Evolutionary conservation across 1,284 basidiomycete species (phyloP), one percentile per base, ranked within the genome.

Genomic region (Malassezia yamatoensis): DNA sequence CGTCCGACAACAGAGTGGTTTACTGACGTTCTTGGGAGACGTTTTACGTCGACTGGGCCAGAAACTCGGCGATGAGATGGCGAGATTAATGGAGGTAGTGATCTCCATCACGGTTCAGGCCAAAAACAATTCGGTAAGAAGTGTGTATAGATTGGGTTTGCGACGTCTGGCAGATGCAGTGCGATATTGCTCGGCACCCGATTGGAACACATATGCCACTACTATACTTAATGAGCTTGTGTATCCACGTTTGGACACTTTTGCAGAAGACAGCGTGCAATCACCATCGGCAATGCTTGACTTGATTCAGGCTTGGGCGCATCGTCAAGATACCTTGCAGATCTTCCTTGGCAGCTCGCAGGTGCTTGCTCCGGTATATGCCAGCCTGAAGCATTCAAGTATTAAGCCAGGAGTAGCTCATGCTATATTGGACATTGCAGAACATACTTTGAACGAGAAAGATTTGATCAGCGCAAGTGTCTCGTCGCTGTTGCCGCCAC

Each of bases 131-230:
- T 58, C 49, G 37, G 44, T 32, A 15, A 51, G 43, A 8, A 33
- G 63, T 63, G 39, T 78, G 80, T 13, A 80, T 93, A 88, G 89
- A 59, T 79, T 86, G 0, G 90, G 88, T 6, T 76, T 96, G 54
- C 89, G 88, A 74, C 84, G 91, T 12, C 77, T 96, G 37, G 83
- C 84, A 1, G 88, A 93, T 67, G 93, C 96, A 78, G 90, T 93
- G 80, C 81, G 83, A 29, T 65, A 65, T 37, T 62, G 70, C 1
- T 51, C 76, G 6, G 70, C 78, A 0, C 96, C 90, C 69, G 82
- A 90, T 72, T 93, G 87, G 76, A 66, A 78, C 0, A 80, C 83
- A 0, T 94, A 84, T 76, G 79, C 96, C 62, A 75, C 78, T 0
- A 77, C 80, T 10, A 80, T 85, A 11, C 94, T 90, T 76, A 63